Percentiles rank a stretch among this genome's conserved stretches.
Conservation (phyloP, 495 filamentous ascomycete genomes). For the Chaetomium cochliodes region DNA sequence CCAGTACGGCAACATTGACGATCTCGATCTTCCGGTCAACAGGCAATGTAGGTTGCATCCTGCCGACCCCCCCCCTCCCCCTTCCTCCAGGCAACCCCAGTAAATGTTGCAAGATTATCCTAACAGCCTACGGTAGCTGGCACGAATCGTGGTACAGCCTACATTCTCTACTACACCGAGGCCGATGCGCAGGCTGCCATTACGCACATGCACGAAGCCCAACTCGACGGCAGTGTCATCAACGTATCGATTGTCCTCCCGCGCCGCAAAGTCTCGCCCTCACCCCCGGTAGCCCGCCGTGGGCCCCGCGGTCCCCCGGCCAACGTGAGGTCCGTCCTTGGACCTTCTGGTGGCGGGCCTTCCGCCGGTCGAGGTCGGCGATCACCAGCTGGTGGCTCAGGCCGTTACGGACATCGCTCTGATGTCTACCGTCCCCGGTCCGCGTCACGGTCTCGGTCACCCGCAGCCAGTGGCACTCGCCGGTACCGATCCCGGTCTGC, state of each 20-base stretch:
- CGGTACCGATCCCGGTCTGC: conserved; percentile 51
- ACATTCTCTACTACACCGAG: conserved; percentile 78
- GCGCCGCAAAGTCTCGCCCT: conserved; percentile 61
- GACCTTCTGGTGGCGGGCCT: conserved; percentile 29
- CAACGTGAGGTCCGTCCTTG: conserved; percentile 33
- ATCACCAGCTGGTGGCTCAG: conserved; percentile 32
- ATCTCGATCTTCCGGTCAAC: conserved; percentile 87
- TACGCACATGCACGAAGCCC: conserved; percentile 96
- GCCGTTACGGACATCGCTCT: conserved; percentile 46
- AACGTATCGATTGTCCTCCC: conserved; percentile 93
- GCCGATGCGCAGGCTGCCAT: conserved; percentile 85
- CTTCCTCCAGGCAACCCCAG: neutral
- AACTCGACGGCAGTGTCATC: conserved; percentile 83
- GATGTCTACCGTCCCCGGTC: conserved; percentile 56
- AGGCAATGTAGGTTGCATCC: conserved; percentile 62
- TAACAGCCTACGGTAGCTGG: conserved; percentile 56
- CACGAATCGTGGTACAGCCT: conserved; percentile 91
- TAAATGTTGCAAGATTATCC: neutral
- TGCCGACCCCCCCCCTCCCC: too few species aligned
- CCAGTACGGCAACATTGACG: conserved; percentile 78
- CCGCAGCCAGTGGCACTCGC: conserved; percentile 36
- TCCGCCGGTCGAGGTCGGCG: conserved; percentile 39
- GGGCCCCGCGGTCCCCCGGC: conserved; percentile 48
- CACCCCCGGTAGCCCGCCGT: conserved; percentile 50
- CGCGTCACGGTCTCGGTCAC: conserved; percentile 49